A percentile compares a stretch with the other conserved stretches of the same genome.
Conservation (phyloP, 2,329 filamentous ascomycete genomes). For the Fusarium anguioides region DNA sequence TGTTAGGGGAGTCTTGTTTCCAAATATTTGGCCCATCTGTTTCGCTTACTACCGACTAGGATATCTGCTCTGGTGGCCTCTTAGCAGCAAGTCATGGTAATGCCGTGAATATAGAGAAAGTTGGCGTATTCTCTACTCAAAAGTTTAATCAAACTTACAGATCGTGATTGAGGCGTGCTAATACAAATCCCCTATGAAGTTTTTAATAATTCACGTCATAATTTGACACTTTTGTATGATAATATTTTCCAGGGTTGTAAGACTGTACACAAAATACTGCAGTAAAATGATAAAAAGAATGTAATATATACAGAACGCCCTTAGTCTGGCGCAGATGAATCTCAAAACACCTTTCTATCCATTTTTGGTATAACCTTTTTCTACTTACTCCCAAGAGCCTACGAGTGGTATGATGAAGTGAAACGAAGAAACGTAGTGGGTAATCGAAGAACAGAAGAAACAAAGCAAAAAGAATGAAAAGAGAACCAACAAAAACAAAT, state of each 20-base stretch:
- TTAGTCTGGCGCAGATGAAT: constrained; percentile 12
- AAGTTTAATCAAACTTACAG: neutral
- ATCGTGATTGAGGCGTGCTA: neutral
- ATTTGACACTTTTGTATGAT: no score
- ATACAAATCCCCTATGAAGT: no score
- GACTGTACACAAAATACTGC: neutral
- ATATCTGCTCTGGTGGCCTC: neutral
- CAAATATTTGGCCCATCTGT: no score
- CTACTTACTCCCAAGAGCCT: constrained; percentile 45
- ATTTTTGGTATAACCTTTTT: constrained; percentile 48
- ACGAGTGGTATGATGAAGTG: constrained; percentile 43
- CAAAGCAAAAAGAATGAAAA: constrained; percentile 7
- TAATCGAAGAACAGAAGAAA: constrained; percentile 25
- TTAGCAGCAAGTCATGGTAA: neutral
- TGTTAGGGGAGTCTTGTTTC: no score
- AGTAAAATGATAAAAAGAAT: neutral
- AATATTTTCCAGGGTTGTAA: neutral
- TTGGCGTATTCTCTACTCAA: neutral
- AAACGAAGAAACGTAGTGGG: constrained; percentile 30
- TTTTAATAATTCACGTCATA: no score
- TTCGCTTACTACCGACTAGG: neutral
- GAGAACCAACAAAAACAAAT: constrained; percentile 10
- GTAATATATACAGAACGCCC: neutral
- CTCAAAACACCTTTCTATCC: constrained; percentile 45
- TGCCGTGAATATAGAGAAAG: neutral